Evolutionary conservation across 2,329 filamentous ascomycete species (phyloP), one percentile per base, ranked within the genome.

Genomic region (Bipolaris zeicola): DNA sequence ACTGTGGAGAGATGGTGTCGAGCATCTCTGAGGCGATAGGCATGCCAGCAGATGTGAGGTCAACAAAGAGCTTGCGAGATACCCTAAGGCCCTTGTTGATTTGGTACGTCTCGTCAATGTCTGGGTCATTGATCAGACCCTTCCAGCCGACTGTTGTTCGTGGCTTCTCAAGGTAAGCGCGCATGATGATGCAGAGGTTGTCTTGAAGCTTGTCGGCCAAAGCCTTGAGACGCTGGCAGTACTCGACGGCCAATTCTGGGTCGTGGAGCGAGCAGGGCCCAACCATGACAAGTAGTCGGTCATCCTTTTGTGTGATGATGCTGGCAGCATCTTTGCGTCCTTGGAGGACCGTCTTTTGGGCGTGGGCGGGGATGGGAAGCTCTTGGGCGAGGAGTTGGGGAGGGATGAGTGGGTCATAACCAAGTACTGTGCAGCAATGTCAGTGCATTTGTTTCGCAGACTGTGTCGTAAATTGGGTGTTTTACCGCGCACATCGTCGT

Each of bases 81-180:
- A 96, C 87, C 28, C 92, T 87, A 54, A 99, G 85, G 50, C 95
- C 95, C 84, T 98, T 98, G 87, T 99, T 99, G 83, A 99, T 99
- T 81, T 96, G 87, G 89, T 90, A 99, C 73, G 89, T 95, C 77
- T 95, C 89, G 78, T 99, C 92, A 76, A 99, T 96, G 72, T 98
- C 93, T 2, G 95, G 95, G 78, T 99, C 95, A 80, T 99, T 99
- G 84, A 99, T 97, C 77, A 99, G 84, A 50, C 95, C 95, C 82
- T 99, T 99, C 95, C 95, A 99, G 75, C 95, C 95, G 47, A 99
- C 93, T 0, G 95, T 99, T 47, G 95, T 99, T 60, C 95, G 89
- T 39, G 95, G 95, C 85, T 99, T 99, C 84, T 99, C 95, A 49
- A 99, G 89, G 85, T 99, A 99, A 74, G 93, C 92, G 69, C 95